These are phyloP conservation scores for Escallonia herrerae DNA, from an alignment of 129 eudicot species.

Conservation along the genomic window DNA sequence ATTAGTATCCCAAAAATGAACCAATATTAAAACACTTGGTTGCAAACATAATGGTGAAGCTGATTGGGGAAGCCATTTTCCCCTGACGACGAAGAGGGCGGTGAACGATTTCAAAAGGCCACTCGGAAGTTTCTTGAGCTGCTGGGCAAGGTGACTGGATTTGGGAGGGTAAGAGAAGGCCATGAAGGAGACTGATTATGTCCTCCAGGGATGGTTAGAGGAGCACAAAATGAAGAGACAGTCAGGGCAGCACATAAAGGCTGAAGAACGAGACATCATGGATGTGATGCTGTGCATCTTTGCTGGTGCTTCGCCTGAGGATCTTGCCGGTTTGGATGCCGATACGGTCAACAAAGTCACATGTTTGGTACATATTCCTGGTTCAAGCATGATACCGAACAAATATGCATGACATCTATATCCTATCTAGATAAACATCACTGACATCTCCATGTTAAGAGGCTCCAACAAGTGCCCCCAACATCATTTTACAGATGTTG, in stretches of 20 bases:
- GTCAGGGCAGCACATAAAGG: not conserved
- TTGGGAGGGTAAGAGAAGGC: slow-evolving; percentile 20
- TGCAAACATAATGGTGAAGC: slow-evolving; percentile 9
- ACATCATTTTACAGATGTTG: too few species aligned
- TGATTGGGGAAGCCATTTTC: slow-evolving; percentile 19
- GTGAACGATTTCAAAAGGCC: slow-evolving; percentile 10
- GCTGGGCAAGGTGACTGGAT: slow-evolving; percentile 30
- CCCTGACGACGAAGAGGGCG: slow-evolving; percentile 6
- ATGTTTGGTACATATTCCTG: slow-evolving; percentile 19
- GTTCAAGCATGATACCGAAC: too few species aligned
- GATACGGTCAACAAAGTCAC: slow-evolving; percentile 28
- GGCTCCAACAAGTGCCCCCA: not conserved
- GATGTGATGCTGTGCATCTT: slow-evolving; percentile 27
- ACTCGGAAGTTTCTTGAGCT: slow-evolving; percentile 13
- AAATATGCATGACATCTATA: too few species aligned
- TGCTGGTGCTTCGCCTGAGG: slow-evolving; percentile 16
- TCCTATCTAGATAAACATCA: too few species aligned
- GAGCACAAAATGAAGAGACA: slow-evolving; percentile 19
- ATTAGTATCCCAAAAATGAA: too few species aligned
- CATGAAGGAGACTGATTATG: slow-evolving; percentile 23
- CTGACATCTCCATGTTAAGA: not conserved
- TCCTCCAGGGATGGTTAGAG: slow-evolving; percentile 23
- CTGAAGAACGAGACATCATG: slow-evolving; percentile 22
- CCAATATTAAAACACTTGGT: too few species aligned
- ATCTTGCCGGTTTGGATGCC: slow-evolving; percentile 8